Base-by-base conservation (phyloP, 2,329 filamentous ascomycete genomes). In the Alternaria triticimaculans region DNA sequence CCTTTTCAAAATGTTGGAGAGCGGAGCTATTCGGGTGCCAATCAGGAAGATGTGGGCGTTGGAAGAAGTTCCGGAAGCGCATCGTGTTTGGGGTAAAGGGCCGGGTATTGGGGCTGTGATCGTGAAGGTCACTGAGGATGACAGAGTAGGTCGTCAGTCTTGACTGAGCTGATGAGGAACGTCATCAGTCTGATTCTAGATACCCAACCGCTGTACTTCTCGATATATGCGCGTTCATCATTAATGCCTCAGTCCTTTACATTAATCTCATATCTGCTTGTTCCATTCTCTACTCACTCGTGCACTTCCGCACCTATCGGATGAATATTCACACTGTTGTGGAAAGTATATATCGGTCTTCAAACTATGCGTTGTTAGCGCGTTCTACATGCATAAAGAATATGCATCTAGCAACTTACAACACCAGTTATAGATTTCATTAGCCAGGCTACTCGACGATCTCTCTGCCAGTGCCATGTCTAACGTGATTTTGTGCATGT, bases 21-120 rank as follows among this genome's bases (percentile, higher is more conserved):
- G 62, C 11, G 70, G 72, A 2, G 66, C 72, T 58, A 72, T 78
- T n/a, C 43, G 46, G 15, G 70, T 73, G 37, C 71, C 70, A 6
- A 76, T 78, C 37, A 69, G 74, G 60, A 75, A 73, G 58, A 51
- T 66, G 18, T 72, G 66, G 71, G 65, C 59, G 9, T 43, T 78
- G 48, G 74, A 77, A 20, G 62, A 75, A 55, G 64, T 74, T 11
- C 75, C 73, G 2, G 68, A 76, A 60, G 72, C 70, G 45, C 76
- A 78, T 63, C 63, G 66, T 9, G 64, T 63, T 41, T 77, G 72
- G 67, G 71, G 65, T 8, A 68, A 74, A 50, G 67, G 60, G 1
- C 60, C 64, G 41, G 76, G 73, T 30, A 64, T 77, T 20, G 75
- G 75, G 3, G 71, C 73, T 6, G 67, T 77, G 11, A 68, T 77